These are phyloP conservation scores for Lactarius vividus DNA, from an alignment of 768 basidiomycete genomes.

Conservation along the genomic window DNA sequence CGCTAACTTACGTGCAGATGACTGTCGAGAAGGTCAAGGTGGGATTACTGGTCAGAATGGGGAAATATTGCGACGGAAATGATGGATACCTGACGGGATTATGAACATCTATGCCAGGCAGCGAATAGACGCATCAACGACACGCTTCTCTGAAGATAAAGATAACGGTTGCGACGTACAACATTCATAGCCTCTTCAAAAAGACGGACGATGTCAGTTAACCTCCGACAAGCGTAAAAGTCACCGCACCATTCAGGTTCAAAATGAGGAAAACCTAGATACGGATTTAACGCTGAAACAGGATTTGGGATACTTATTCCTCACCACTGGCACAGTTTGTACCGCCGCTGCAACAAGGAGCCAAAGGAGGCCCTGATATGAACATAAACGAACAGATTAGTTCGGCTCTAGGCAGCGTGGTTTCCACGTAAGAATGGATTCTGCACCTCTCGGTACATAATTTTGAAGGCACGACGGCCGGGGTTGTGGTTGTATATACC, in stretches of 20 bases:
- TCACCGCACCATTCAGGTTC: conserved; percentile 16
- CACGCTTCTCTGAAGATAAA: not conserved
- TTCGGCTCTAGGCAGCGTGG: not conserved
- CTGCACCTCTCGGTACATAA: conserved; percentile 24
- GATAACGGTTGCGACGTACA: conserved; percentile 10
- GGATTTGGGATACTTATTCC: not conserved
- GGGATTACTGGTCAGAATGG: conserved; percentile 4
- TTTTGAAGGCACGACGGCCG: conserved; percentile 10
- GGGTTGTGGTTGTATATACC: conserved; percentile 16
- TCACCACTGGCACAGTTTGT: conserved; percentile 17
- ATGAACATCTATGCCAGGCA: conserved; percentile 20
- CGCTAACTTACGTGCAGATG: conserved; percentile 25
- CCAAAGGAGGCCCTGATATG: conserved; percentile 22
- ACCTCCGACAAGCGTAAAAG: not conserved
- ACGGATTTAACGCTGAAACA: not conserved
- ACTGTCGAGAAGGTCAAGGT: conserved; percentile 7
- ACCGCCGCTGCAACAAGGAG: conserved; percentile 9
- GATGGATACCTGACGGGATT: conserved; percentile 14
- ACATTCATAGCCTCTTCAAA: conserved; percentile 17
- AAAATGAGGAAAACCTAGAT: conserved; percentile 21
- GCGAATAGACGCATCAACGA: not conserved
- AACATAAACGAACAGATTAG: not conserved
- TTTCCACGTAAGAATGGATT: not conserved
- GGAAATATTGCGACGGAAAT: not conserved
- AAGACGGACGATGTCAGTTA: conserved; percentile 6